Base-by-base conservation (phyloP, 441 rosid genomes). In the Theobroma grandiflorum region DNA sequence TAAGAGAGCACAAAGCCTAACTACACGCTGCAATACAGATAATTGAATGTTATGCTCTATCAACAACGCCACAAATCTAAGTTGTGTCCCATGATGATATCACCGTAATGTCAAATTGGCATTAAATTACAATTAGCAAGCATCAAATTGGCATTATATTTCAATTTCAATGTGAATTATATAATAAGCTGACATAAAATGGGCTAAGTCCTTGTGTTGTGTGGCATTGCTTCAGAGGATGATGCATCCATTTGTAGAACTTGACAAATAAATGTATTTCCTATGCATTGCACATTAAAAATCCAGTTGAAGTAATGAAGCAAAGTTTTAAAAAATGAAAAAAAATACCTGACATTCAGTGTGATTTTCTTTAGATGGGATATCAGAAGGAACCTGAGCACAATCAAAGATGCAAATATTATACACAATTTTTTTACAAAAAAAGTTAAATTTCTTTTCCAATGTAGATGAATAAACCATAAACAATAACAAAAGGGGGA, bases 361-460 rank as follows among this genome's bases (percentile, higher is more conserved):
- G 70, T 81, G 82, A 74, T 79, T 73, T 43, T 82, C 87, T 71
- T 83, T 81, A 35, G 91, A 80, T 66, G 94, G 86, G 79, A 86
- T 84, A 82, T 90, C 95, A 40, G 92, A 91, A 75, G 98, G 99
- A 74, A 95, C 98, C 99, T 95, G 85, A 83, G 68, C 61, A 69
- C 61, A 74, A 74, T 61, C 11, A 61, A 72, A 74, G 68, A 72
- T 57, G 50, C 14, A 71, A 55, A 74, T 53, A 86, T 65, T 62
- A 77, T 72, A 33, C 62, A 33, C 22, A 16, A 20, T 1, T 61
- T 26, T n/a, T 6, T 15, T 2, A 58, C 22, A 69, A 22, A 69
- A 35, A 33, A 38, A 16, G 6, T 66, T 66, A 11, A 2, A 66
- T n/a, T 43, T 22, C 15, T 2, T 26, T 49, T 4, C 4, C 3